A percentile compares a stretch with the other conserved stretches of the same genome.
Conservation (phyloP, 495 filamentous ascomycete species). For the Ramalina peruviana region DNA sequence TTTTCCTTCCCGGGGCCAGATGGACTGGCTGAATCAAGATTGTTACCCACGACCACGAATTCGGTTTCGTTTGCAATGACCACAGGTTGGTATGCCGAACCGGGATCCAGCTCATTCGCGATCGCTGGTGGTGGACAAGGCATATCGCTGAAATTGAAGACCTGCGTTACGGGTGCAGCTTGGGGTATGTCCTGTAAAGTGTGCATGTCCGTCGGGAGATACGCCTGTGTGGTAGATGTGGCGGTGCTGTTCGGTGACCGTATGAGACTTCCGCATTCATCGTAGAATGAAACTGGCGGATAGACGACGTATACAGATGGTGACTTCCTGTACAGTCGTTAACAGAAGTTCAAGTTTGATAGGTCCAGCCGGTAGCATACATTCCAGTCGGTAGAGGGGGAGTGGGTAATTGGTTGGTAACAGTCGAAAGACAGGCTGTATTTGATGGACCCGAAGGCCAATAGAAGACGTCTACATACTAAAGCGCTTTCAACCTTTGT, state of each 20-base stretch:
- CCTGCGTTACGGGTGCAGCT: neutral
- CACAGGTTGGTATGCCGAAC: neutral
- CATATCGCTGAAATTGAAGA: slow-evolving; percentile 2
- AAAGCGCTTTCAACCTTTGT: too few relatives aligned
- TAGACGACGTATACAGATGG: slow-evolving; percentile 1
- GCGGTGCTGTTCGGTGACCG: neutral
- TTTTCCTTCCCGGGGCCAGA: too few relatives aligned
- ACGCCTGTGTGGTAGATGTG: neutral
- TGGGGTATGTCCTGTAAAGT: neutral
- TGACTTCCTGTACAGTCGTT: neutral
- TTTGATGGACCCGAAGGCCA: slow-evolving; percentile 1
- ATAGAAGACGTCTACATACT: slow-evolving; percentile 4
- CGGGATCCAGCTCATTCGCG: neutral
- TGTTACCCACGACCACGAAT: too few relatives aligned
- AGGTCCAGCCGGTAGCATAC: too few relatives aligned
- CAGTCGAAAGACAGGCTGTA: slow-evolving; percentile 3
- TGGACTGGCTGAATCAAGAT: too few relatives aligned
- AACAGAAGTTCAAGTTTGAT: too few relatives aligned
- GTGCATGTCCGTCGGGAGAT: neutral
- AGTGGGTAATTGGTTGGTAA: neutral
- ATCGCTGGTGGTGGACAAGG: slow-evolving; percentile 4
- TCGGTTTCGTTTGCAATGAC: too few relatives aligned
- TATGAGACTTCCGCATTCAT: neutral
- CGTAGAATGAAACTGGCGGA: neutral
- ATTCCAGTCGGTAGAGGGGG: neutral